Base-by-base conservation (phyloP, 75 land plant genomes). In the Pinus tabuliformis region DNA sequence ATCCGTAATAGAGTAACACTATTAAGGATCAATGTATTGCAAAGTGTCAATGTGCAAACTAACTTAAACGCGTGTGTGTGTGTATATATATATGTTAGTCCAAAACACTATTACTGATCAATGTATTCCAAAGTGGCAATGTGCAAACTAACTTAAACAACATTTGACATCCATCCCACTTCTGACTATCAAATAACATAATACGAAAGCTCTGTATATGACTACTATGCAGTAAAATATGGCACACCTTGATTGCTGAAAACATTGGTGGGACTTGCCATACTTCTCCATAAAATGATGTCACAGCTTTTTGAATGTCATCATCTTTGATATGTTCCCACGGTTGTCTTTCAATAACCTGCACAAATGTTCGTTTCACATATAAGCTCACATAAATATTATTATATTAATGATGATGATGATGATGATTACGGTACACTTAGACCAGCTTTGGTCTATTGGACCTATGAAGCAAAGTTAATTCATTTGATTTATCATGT, bases 251-350 rank as follows among this genome's bases (percentile, higher is more conserved):
- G 73, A 97, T 94, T 49, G 99, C 99, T 37, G 99, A 97, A 71
- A 92, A 97, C 99, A 97, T 92, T 33, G 99, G 99, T 73, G 98
- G 99, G 62, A 92, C 95, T 86, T 97, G 99, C 91, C 89, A 88
- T 72, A 92, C 94, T 58, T 94, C 97, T 60, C 99, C 99, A 74
- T 79, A 64, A 79, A 97, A 92, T 57, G 91, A 81, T 58, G 82
- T 78, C 68, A 83, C 89, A 59, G 81, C 86, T 71, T 81, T 90
- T 77, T 81, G 80, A 37, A 97, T 89, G 73, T 90, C 90, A n/a
- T 78, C 83, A 82, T 97, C 98, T 83, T 84, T 87, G n/a, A 97
- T 90, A 70, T 97, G 99, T 76, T 94, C 93, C 99, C 99, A 95
- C 28, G 99, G 91, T 76, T 86, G 85, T 52, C 90, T 81, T 76